These are phyloP conservation scores for Neofusicoccum sp. DNA, from an alignment of 2,329 filamentous ascomycete species.

Conservation along the genomic window DNA sequence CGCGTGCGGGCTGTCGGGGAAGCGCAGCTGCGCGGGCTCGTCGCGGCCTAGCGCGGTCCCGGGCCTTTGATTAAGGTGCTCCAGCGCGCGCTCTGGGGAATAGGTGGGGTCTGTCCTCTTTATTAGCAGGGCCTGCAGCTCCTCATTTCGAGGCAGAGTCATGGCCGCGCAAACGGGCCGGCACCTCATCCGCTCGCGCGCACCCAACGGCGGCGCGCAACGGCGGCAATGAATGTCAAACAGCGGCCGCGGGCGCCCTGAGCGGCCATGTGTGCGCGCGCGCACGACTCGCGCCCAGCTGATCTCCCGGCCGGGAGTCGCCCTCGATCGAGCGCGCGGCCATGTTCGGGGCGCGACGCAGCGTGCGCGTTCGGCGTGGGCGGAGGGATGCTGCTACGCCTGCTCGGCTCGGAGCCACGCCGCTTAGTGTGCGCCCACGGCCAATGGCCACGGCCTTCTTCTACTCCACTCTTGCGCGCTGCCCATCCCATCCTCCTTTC, in stretches of 20 bases:
- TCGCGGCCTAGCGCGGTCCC: conserved; percentile 4
- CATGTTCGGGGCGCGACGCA: too few species aligned
- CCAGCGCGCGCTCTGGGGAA: conserved; percentile 14
- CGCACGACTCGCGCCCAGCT: conserved; percentile 13
- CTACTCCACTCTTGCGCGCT: conserved; percentile 14
- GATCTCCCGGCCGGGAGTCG: conserved; percentile 15
- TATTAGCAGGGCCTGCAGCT: conserved; percentile 14
- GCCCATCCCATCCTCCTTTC: conserved; percentile 19
- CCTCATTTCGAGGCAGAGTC: conserved; percentile 14
- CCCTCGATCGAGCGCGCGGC: neutral
- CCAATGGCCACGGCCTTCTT: conserved; percentile 12
- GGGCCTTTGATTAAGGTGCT: conserved; percentile 17
- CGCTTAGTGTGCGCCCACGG: conserved; percentile 9
- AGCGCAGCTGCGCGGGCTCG: conserved; percentile 9
- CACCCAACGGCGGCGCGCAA: conserved; percentile 12
- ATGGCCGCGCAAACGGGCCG: conserved; percentile 10
- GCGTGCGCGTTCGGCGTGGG: neutral
- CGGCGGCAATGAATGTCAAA: conserved; percentile 16
- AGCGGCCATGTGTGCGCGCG: conserved; percentile 14
- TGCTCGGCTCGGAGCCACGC: conserved; percentile 6
- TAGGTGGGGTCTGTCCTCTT: conserved; percentile 14
- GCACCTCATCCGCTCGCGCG: conserved; percentile 2
- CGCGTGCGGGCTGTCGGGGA: neutral
- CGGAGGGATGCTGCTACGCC: neutral
- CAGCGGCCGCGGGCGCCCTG: conserved; percentile 4